Base-by-base conservation (phyloP, 257 asterid species). In the Fraxinus excelsior region DNA sequence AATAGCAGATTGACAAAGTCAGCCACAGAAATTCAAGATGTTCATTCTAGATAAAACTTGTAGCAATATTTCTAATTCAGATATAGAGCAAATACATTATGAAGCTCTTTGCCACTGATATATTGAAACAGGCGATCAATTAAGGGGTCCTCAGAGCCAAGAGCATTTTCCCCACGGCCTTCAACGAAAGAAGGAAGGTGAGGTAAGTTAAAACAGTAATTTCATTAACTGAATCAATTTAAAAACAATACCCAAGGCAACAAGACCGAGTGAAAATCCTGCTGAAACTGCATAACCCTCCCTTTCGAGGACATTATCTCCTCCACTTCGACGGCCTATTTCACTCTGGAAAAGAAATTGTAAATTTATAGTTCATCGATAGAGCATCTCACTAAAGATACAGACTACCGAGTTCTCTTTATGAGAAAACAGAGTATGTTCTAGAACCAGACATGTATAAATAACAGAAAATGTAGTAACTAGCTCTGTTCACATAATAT, bases 251-350 rank as follows among this genome's bases (percentile, higher is more conserved):
- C 98, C 99, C 84, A 95, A 88, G 67, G 95, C 96, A 81, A 95
- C 97, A 80, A 95, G 93, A 73, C 98, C 99, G 76, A 95, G 84
- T 31, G 98, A 84, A 82, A 91, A 91, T 82, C 99, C 99, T 3
- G 98, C 98, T 68, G 99, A 90, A 89, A 91, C 94, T 71, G 98
- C 93, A 86, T 95, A 95, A 40, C 98, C 99, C 88, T 95, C 99
- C 88, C 99, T 90, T 82, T 95, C 99, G 81, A 89, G 98, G 78
- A 93, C 99, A 84, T 95, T 93, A 80, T 95, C 99, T 76, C 99
- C 98, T 83, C 98, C 98, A 87, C 99, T 95, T 88, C 99, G 91
- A 71, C 98, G 98, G 53, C 99, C 97, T 62, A 95, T 91, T 87
- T 95, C 99, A 86, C 92, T 90, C 98, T 95, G 91, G 74, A 77